Conservation (phyloP, 2,329 filamentous ascomycete genomes). For the Mycocentrospora acerina region DNA sequence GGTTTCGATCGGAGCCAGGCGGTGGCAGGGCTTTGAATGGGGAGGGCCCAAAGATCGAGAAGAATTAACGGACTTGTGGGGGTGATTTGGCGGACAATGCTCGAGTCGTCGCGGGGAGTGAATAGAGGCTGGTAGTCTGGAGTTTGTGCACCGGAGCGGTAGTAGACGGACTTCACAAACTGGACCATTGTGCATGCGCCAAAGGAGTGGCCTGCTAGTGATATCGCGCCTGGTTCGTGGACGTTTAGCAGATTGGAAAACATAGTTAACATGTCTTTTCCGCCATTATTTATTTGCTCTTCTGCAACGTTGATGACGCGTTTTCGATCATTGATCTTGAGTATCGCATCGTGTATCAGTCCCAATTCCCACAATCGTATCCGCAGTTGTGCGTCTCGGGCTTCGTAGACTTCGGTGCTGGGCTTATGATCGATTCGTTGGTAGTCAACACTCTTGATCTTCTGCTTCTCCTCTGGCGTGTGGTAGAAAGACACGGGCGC, state of each 20-base stretch:
- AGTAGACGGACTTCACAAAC: conserved; percentile 77
- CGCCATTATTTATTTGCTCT: conserved; percentile 39
- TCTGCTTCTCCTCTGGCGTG: conserved; percentile 50
- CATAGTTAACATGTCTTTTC: conserved; percentile 54
- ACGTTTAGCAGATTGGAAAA: conserved; percentile 67
- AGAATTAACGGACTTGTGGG: conserved; percentile 66
- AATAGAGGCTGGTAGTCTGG: conserved; percentile 62
- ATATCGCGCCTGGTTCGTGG: conserved; percentile 69
- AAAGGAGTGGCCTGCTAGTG: conserved; percentile 80
- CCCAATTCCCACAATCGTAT: conserved; percentile 80
- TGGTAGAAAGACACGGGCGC: conserved; percentile 73
- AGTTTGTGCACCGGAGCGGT: conserved; percentile 54
- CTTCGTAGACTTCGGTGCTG: conserved; percentile 64
- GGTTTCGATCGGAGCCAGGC: conserved; percentile 69
- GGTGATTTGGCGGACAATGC: conserved; percentile 67
- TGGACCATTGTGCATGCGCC: conserved; percentile 74
- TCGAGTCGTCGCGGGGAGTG: conserved; percentile 56
- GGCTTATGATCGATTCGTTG: conserved; percentile 60
- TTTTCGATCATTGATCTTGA: conserved; percentile 63
- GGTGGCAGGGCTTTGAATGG: conserved; percentile 64
- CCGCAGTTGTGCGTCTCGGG: conserved; percentile 69
- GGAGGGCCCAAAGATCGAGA: conserved; percentile 80
- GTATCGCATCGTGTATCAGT: conserved; percentile 66
- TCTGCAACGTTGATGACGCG: conserved; percentile 49
- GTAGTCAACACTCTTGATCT: conserved; percentile 47